Evolutionary conservation across 148 eudicot species (phyloP).

Genomic region (Limonium bicolor): DNA sequence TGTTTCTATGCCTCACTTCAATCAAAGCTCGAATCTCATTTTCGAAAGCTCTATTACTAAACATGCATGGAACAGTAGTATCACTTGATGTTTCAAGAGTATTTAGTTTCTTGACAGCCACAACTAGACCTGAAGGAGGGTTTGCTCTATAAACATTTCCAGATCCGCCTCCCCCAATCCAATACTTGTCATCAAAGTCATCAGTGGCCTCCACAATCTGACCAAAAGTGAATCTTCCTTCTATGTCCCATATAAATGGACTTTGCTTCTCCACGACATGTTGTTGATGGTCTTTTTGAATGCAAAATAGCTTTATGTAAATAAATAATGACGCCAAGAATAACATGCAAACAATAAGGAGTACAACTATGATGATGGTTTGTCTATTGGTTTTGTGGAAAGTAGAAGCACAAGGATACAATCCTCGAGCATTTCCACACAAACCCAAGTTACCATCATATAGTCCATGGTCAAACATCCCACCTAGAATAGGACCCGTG

Average conservation of each 20-base stretch:
- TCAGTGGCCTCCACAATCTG: too few species aligned
- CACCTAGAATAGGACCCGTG: slow-evolving; percentile 41
- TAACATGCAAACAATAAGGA: slow-evolving; percentile 26
- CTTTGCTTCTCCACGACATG: too few species aligned
- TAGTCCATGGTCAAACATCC: slow-evolving; percentile 15
- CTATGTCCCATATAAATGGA: too few species aligned
- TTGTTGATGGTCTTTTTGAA: too few species aligned
- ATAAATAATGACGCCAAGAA: slow-evolving; percentile 23
- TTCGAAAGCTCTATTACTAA: slow-evolving; percentile 2
- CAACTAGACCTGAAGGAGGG: slow-evolving; percentile 19
- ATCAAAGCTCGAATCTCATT: slow-evolving; percentile 11
- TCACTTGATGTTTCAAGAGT: slow-evolving; percentile 8
- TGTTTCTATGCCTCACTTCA: slow-evolving; percentile 13
- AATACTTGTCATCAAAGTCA: too few species aligned
- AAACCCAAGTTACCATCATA: slow-evolving; percentile 44
- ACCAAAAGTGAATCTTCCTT: too few species aligned
- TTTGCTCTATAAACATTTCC: slow-evolving; percentile 30
- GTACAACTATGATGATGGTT: slow-evolving; percentile 18
- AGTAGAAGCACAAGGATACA: slow-evolving; percentile 21
- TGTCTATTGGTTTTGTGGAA: slow-evolving; percentile 9
- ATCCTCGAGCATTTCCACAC: slow-evolving; percentile 48
- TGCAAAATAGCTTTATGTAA: too few species aligned
- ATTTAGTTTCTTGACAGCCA: slow-evolving; percentile 34
- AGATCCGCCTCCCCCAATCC: slow-evolving; percentile 28
- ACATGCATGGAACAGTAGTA: too few species aligned